Evolutionary conservation across 345 rosid genomes (phyloP), one percentile per base, ranked within the genome.

Genomic region (Erodium maritimum): DNA sequence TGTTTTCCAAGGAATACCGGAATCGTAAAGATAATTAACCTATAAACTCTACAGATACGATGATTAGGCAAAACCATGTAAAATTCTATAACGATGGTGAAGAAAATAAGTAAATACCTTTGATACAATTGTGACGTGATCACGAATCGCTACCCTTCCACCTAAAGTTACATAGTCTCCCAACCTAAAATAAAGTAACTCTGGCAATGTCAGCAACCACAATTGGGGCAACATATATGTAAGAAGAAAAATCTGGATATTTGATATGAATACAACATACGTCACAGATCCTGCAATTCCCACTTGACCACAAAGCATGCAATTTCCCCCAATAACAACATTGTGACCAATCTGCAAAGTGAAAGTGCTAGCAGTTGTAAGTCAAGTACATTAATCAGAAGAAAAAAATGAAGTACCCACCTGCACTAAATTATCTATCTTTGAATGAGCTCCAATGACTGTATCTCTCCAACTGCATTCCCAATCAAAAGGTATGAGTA

Each of bases 361-460:
- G 62, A 19, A 65, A 42, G 65, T 2, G 1, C 14, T 25, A 59
- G 22, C 29, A 54, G 58, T 60, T 34, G 10, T 16, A 24, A 10
- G 58, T 29, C 1, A 11, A 11, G 37, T 29, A 24, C 20, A 64
- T 73, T 9, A 51, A 56, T 17, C 21, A 45, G 13, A 19, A 67
- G 56, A 19, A 55, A 66, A 53, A 23, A 19, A 54, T 50, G 5
- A 17, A 23, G 64, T 55, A 59, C 71, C 29, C 24, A 83, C 97
- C 86, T 90, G 95, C 52, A 87, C 93, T 67, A 87, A 80, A 70
- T 87, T 87, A 75, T 90, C 97, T 68, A 90, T 74, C 76, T 90
- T 90, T 46, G 95, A 67, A 65, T 81, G 70, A 65, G 82, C 93
- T 29, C 90, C 95, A 13, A 84, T 78, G 52, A 74, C 73, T 0